Evolutionary conservation across 2,329 filamentous ascomycete genomes (phyloP).

Genomic region (Phaeoacremonium minimum): DNA sequence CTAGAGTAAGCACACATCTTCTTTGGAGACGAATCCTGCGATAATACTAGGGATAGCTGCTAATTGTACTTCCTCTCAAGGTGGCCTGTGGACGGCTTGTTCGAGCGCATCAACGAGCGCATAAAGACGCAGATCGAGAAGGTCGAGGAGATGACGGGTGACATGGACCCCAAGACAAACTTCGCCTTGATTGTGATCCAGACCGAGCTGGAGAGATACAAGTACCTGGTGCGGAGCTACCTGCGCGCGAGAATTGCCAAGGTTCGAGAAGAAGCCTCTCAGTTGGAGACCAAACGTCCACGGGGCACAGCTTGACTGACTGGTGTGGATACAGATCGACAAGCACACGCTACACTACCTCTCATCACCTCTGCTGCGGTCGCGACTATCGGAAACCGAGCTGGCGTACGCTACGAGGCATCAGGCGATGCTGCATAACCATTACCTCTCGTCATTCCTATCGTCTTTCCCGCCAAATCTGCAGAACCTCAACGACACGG

Average conservation of each 20-base stretch:
- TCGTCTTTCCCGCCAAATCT: slow-evolving; percentile 73
- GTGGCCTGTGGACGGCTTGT: slow-evolving; percentile 66
- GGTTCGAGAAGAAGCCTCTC: too few species aligned
- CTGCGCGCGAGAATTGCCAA: slow-evolving; percentile 84
- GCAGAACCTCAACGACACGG: slow-evolving; percentile 84
- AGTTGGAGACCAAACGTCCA: too few species aligned
- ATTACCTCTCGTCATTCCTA: slow-evolving; percentile 84
- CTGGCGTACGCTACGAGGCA: slow-evolving; percentile 79
- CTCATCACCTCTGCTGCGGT: slow-evolving; percentile 46
- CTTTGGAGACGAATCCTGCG: slow-evolving; percentile 1
- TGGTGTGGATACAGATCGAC: slow-evolving; percentile 57
- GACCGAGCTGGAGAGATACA: slow-evolving; percentile 91
- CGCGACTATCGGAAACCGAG: slow-evolving; percentile 72
- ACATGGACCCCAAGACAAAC: slow-evolving; percentile 86
- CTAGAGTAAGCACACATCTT: slow-evolving; percentile 64
- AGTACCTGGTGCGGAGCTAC: slow-evolving; percentile 82
- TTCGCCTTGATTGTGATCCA: slow-evolving; percentile 93
- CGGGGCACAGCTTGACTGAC: too few species aligned
- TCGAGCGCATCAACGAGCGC: slow-evolving; percentile 75
- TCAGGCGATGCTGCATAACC: slow-evolving; percentile 75
- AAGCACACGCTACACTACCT: slow-evolving; percentile 72
- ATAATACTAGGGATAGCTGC: not conserved
- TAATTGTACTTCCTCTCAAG: slow-evolving; percentile 23
- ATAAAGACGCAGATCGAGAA: slow-evolving; percentile 32
- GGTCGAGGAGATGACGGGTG: slow-evolving; percentile 61